A percentile compares a stretch with the other conserved stretches of the same genome.
phyloP scores from a whole-genome alignment of 2,329 filamentous ascomycete species.

The Gyromitra esculenta region DNA sequence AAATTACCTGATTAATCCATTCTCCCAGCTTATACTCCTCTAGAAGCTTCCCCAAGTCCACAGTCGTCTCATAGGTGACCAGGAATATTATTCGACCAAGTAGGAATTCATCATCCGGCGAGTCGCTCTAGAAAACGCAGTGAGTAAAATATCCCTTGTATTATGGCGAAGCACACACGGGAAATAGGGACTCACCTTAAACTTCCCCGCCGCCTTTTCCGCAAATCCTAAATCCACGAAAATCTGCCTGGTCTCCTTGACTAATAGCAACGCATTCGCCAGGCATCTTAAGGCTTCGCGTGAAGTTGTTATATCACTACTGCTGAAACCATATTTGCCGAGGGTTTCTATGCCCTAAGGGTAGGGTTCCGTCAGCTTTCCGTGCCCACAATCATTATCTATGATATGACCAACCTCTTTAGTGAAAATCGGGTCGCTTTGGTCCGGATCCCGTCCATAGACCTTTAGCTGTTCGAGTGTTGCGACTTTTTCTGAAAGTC shows the following conservation, averaged over 20 bases:
- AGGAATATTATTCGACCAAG: conserved; percentile 81
- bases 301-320: conserved; percentile 69
- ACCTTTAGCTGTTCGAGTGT: conserved; percentile 78
- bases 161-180: neutral
- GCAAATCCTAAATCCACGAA: conserved; percentile 77
- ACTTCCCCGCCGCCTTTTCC: conserved; percentile 72
- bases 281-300: conserved; percentile 82
- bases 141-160: conserved; percentile 28
- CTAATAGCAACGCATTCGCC: conserved; percentile 82
- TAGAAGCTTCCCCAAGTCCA: conserved; percentile 73
- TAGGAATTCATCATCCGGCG: conserved; percentile 86
- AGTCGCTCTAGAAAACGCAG: conserved; percentile 66
- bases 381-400: conserved; percentile 32
- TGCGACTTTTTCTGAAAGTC: conserved; percentile 69
- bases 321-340: conserved; percentile 76
- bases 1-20: conserved; percentile 67
- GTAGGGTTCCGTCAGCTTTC: conserved; percentile 9
- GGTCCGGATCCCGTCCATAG: conserved; percentile 74
- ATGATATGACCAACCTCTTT: conserved; percentile 67
- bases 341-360: conserved; percentile 78
- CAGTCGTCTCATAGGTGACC: conserved; percentile 77
- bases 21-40: conserved; percentile 73
- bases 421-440: conserved; percentile 86
- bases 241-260: conserved; percentile 73
- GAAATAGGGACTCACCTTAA: conserved; percentile 66